Evolutionary conservation across 2,329 filamentous ascomycete genomes (phyloP).

Genomic region (Periconia sp.): DNA sequence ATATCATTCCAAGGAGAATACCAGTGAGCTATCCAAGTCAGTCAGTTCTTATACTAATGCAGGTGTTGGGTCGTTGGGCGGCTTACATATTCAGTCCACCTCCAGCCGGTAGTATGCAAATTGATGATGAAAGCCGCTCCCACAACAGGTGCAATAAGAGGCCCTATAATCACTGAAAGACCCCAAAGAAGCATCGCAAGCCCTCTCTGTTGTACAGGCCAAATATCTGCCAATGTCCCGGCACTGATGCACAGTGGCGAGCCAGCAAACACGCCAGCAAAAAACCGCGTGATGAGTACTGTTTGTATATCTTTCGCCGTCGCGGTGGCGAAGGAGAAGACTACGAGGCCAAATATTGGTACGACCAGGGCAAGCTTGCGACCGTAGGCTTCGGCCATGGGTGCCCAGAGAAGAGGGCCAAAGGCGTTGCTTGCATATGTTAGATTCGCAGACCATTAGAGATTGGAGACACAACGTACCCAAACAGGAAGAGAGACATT

Average conservation of each 20-base stretch:
- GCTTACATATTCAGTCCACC: conserved; percentile 58
- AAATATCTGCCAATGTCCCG: conserved; percentile 27
- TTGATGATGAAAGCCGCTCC: conserved; percentile 61
- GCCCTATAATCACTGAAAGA: conserved; percentile 21
- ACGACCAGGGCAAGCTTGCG: conserved; percentile 50
- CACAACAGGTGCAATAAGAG: conserved; percentile 51
- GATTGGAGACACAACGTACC: conserved; percentile 1
- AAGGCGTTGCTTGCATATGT: conserved; percentile 47
- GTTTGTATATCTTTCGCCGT: conserved; percentile 57
- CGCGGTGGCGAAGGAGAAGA: conserved; percentile 55
- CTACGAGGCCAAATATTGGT: conserved; percentile 51
- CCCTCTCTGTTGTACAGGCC: conserved; percentile 17
- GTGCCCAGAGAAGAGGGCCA: conserved; percentile 42
- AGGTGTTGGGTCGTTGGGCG: no score
- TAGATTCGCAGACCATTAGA: no score
- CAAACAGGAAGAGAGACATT: conserved; percentile 41
- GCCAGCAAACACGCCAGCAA: conserved; percentile 56
- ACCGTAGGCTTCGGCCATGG: conserved; percentile 55
- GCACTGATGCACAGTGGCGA: conserved; percentile 25
- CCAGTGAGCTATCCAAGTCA: conserved; percentile 53
- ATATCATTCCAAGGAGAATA: conserved; percentile 57
- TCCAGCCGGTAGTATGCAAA: conserved; percentile 50
- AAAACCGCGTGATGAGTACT: conserved; percentile 56
- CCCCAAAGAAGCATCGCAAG: conserved; percentile 20
- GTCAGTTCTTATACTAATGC: neutral